phyloP scores from a whole-genome alignment of 352 stramenopile genomes.

The Thraustochytrium sp. region DNA sequence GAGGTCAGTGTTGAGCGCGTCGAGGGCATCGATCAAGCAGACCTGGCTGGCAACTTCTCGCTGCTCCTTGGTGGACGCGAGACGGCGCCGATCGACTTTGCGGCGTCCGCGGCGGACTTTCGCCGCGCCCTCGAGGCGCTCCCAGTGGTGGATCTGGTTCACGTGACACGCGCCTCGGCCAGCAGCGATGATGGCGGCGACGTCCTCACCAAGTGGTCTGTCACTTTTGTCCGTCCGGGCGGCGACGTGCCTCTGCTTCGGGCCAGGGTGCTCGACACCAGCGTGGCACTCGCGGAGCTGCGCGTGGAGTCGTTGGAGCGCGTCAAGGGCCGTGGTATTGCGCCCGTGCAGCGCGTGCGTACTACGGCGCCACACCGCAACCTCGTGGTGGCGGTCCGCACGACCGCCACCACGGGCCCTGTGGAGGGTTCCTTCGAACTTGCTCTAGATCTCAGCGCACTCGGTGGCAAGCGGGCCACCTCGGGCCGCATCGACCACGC shows the following conservation, averaged over 20 bases:
- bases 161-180: neutral
- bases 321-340: neutral
- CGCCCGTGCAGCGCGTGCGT: neutral
- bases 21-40: neutral
- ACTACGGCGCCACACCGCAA: neutral
- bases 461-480: neutral
- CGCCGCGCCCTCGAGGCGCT: neutral
- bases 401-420: neutral
- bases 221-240: slow-evolving; percentile 31
- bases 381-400: neutral
- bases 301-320: neutral
- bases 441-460: neutral
- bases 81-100: neutral
- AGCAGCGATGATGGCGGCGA: neutral
- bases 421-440: neutral
- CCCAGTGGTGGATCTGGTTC: neutral
- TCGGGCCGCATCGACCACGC: neutral
- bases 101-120: neutral
- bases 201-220: neutral
- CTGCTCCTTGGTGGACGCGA: neutral
- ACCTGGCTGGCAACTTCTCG: neutral
- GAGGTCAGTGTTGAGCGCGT: neutral
- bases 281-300: neutral
- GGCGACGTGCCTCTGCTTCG: slow-evolving; percentile 20
- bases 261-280: neutral